phyloP scores from a whole-genome alignment of 1,284 basidiomycete genomes.

The Boletus semigastroideus region DNA sequence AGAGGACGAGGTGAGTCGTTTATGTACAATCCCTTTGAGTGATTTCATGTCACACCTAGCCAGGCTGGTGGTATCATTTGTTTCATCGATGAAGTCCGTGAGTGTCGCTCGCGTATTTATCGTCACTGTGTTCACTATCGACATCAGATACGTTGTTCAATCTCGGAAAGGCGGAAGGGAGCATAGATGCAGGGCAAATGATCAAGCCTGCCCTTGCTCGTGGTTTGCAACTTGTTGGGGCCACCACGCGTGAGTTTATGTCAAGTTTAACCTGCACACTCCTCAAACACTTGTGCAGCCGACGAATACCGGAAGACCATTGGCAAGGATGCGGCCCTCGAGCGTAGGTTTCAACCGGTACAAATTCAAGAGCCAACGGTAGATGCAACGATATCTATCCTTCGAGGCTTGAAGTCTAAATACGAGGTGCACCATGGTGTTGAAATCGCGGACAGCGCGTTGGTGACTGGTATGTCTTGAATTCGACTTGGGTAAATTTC shows the following conservation, averaged over 20 bases:
- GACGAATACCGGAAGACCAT: constrained; percentile 93
- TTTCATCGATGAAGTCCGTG: constrained; percentile 92
- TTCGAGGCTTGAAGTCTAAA: constrained; percentile 80
- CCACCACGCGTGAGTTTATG: constrained; percentile 70
- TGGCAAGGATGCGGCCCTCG: constrained; percentile 89
- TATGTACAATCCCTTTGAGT: neutral
- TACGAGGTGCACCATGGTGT: constrained; percentile 94
- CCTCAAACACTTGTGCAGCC: constrained; percentile 33
- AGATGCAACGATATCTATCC: constrained; percentile 84
- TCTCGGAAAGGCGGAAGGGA: constrained; percentile 89
- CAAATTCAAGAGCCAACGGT: constrained; percentile 86
- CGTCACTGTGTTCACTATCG: constrained; percentile 5
- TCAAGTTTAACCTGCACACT: neutral
- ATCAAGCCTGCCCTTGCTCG: constrained; percentile 86
- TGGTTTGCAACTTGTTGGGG: constrained; percentile 84
- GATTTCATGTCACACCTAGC: constrained; percentile 2
- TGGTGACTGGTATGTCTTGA: constrained; percentile 67
- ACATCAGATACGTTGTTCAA: constrained; percentile 72
- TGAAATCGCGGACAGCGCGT: constrained; percentile 82
- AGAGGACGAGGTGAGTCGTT: constrained; percentile 65
- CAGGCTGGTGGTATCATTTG: constrained; percentile 75
- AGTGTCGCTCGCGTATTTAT: constrained; percentile 32
- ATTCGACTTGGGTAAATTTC: constrained; percentile 32
- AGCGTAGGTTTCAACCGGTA: constrained; percentile 88
- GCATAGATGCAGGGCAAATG: constrained; percentile 90